Percentiles rank a stretch among this genome's conserved stretches.
phyloP scores from a whole-genome alignment of 106 monocot species.

The Allium sativum region DNA sequence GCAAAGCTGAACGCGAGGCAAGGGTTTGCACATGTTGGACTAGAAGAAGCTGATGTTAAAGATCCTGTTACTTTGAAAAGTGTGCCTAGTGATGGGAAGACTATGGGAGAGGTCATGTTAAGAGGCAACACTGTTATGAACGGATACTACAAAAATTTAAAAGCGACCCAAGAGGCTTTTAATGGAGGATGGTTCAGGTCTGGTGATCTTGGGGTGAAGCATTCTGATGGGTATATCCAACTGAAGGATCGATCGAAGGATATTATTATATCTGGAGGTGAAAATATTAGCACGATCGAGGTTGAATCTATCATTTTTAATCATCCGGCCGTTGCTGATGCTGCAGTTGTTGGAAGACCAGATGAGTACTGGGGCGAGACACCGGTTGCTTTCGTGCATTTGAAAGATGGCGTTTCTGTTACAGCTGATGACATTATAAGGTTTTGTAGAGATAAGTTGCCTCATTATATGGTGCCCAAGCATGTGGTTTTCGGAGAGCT shows the following conservation, averaged over 20 bases:
- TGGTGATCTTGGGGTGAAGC: conserved; percentile 17
- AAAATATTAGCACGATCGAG: conserved; percentile 25
- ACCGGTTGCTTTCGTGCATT: conserved; percentile 12
- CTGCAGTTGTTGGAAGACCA: conserved; percentile 12
- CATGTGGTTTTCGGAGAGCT: conserved; percentile 16
- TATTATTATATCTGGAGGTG: conserved; percentile 18
- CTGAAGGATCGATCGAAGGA: conserved; percentile 18
- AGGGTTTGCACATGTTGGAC: conserved; percentile 41
- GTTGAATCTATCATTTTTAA: conserved; percentile 16
- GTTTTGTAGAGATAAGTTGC: conserved; percentile 14
- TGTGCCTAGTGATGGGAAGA: conserved; percentile 51
- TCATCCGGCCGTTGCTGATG: conserved; percentile 19
- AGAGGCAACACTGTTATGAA: conserved; percentile 76
- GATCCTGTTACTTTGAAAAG: conserved; percentile 52
- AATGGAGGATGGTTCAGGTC: conserved; percentile 18
- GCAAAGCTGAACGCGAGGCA: conserved; percentile 54
- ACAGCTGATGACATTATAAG: conserved; percentile 9
- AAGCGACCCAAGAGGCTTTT: conserved; percentile 21
- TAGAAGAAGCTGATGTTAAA: conserved; percentile 53
- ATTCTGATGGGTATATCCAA: conserved; percentile 18
- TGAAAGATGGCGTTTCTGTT: conserved; percentile 8
- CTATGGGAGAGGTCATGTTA: conserved; percentile 70
- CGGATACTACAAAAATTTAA: conserved; percentile 50
- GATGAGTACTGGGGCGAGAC: conserved; percentile 23
- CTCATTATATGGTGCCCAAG: conserved; percentile 20